Evolutionary conservation across 2,329 filamentous ascomycete genomes (phyloP).

Genomic region (Phialemonium atrogriseum): DNA sequence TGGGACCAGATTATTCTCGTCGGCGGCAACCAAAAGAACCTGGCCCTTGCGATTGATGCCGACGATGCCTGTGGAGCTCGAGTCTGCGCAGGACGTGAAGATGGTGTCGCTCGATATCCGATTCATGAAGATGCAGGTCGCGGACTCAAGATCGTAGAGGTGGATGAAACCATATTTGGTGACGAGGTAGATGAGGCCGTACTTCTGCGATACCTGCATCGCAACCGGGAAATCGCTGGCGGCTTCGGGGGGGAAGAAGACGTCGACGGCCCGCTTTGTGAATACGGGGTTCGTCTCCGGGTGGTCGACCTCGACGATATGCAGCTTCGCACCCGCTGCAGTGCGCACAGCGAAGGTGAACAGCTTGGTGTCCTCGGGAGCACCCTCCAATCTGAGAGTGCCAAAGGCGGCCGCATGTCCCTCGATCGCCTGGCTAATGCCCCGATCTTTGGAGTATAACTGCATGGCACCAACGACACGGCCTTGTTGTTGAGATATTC

Average conservation of each 20-base stretch:
- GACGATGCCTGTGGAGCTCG: conserved; percentile 77
- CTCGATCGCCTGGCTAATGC: conserved; percentile 96
- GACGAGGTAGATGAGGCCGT: conserved; percentile 93
- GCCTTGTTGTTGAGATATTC: conserved; percentile 87
- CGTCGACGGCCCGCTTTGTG: conserved; percentile 91
- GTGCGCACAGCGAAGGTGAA: conserved; percentile 95
- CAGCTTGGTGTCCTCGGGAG: conserved; percentile 82
- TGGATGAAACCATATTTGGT: conserved; percentile 99
- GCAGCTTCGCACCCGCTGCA: conserved; percentile 83
- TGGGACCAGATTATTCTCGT: conserved; percentile 83
- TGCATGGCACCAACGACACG: conserved; percentile 96
- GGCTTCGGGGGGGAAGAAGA: conserved; percentile 94
- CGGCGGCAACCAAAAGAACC: conserved; percentile 86
- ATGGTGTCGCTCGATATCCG: conserved; percentile 98
- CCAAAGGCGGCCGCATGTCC: conserved; percentile 95
- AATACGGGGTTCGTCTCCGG: conserved; percentile 82
- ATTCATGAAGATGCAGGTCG: conserved; percentile 98
- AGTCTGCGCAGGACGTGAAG: conserved; percentile 84
- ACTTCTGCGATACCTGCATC: conserved; percentile 94
- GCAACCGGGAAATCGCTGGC: conserved; percentile 96
- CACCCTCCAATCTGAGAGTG: conserved; percentile 79
- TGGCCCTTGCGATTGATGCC: conserved; percentile 97
- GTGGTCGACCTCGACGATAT: conserved; percentile 96
- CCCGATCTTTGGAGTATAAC: conserved; percentile 89
- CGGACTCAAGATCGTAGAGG: conserved; percentile 94